Evolutionary conservation across 768 basidiomycete species (phyloP).

Genomic region (Coprinopsis marcescibilis): DNA sequence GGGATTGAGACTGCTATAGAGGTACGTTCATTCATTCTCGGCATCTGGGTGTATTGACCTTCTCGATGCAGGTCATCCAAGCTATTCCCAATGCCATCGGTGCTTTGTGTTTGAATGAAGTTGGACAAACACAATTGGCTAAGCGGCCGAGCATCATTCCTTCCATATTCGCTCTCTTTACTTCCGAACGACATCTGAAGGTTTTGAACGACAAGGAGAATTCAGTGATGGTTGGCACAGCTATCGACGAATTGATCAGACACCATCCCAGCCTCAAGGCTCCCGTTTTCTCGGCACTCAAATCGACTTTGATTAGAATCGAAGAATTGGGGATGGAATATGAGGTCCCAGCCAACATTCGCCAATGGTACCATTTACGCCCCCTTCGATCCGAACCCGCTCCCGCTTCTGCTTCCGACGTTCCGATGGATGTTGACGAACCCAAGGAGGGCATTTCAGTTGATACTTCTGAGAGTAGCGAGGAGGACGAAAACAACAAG

Average conservation of each 20-base stretch:
- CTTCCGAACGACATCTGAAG: constrained; percentile 76
- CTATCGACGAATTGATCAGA: constrained; percentile 91
- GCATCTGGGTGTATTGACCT: constrained; percentile 3
- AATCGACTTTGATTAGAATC: constrained; percentile 62
- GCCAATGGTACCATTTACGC: constrained; percentile 62
- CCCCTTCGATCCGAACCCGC: constrained; percentile 15
- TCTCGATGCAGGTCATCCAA: constrained; percentile 64
- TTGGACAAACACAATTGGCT: constrained; percentile 76
- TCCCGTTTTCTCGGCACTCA: constrained; percentile 73
- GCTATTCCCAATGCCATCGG: constrained; percentile 94
- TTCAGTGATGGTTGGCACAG: constrained; percentile 79
- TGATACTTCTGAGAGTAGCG: constrained; percentile 17
- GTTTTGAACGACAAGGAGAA: constrained; percentile 91
- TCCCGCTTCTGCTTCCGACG: constrained; percentile 27
- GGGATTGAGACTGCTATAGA: constrained; percentile 87
- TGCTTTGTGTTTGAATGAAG: constrained; percentile 90
- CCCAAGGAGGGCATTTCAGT: constrained; percentile 14
- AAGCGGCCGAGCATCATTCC: constrained; percentile 79
- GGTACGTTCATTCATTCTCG: constrained; percentile 34
- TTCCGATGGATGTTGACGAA: constrained; percentile 45
- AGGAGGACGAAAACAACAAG: constrained; percentile 30
- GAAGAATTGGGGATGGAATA: constrained; percentile 67
- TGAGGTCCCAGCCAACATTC: constrained; percentile 47
- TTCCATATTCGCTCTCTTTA: constrained; percentile 80
- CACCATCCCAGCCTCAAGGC: constrained; percentile 89